Evolutionary conservation across 2,329 filamentous ascomycete genomes (phyloP), one percentile per base, ranked within the genome.

Genomic region (Cercospora sp.): DNA sequence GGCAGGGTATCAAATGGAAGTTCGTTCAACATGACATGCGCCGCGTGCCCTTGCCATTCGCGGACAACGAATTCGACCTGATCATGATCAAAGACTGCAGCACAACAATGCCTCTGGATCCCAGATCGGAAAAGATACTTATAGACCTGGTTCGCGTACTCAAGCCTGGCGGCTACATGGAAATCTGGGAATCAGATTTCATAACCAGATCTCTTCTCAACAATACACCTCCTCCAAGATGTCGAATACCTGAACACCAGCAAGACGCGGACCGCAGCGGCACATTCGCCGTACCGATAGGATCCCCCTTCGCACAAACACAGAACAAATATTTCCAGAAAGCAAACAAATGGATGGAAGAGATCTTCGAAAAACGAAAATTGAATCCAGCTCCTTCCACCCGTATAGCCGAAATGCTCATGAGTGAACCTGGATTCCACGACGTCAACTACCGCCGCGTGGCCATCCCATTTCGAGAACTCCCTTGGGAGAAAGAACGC

Each of bases 181-280:
- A 97, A 77, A 85, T 96, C 16, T 97, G 94, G 94, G 94, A 97
- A 72, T 90, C 90, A 5, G 94, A 97, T 80, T 89, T 93, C 77
- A 87, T 90, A 12, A 88, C 97, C 71, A 90, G 94, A 73, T 94
- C 93, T 79, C 84, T 98, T 30, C 85, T 92, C 61, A 92, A 92
- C 2, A 92, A 95, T 77, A 88, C 91, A 1, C 88, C 89, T 2
- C 86, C 85, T 13, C 82, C 86, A 64, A 80, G 85, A 72, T 82
- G 85, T 26, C 82, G 83, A 67, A 85, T 88, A 18, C 85, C 88
- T 45, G 86, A 89, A 59, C 88, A 92, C 67, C 84, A 87, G 72
- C 84, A 87, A 55, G 85, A 86, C 40, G 91, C 90, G 0, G 84
- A 89, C 61, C 84, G 85, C 30, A 90, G 92, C 57, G 92, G 91